Conservation (phyloP, 1,284 basidiomycete genomes). For the Tilletiaria anomala region DNA sequence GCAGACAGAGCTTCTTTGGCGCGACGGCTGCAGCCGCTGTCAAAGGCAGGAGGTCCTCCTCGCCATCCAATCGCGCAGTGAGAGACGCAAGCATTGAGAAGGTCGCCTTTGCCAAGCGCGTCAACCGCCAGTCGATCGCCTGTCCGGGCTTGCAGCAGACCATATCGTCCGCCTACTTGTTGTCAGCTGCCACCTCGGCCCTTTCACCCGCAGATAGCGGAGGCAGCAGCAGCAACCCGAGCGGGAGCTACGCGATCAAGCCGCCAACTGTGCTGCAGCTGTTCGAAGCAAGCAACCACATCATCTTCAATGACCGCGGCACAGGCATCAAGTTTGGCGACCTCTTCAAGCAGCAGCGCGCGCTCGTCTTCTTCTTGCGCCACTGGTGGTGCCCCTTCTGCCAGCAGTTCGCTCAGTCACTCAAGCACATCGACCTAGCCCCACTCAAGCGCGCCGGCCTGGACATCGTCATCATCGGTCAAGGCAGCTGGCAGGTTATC, state of each 20-base stretch:
- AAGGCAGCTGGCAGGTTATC: constrained; percentile 59
- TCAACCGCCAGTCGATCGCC: not conserved
- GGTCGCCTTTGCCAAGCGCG: too few species aligned
- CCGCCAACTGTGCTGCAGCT: constrained; percentile 41
- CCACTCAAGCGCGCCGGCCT: constrained; percentile 48
- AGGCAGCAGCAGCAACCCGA: too few species aligned
- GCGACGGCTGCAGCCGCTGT: too few species aligned
- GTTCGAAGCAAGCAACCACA: constrained; percentile 50
- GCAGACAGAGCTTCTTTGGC: too few species aligned
- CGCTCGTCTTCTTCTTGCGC: constrained; percentile 50
- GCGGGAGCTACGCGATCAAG: constrained; percentile 24
- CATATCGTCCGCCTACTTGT: not conserved
- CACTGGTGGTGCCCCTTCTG: constrained; percentile 54
- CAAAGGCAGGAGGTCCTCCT: too few species aligned
- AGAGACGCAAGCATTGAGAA: too few species aligned
- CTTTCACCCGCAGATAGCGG: not conserved
- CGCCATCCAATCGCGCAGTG: too few species aligned
- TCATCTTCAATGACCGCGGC: constrained; percentile 56
- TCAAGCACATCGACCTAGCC: constrained; percentile 48
- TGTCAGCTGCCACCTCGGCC: not conserved
- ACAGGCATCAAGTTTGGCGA: constrained; percentile 55
- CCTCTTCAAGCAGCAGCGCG: constrained; percentile 52
- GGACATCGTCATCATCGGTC: constrained; percentile 59
- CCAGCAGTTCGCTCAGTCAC: constrained; percentile 66
- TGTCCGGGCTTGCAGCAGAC: not conserved